These are phyloP conservation scores for Metarhizium anisopliae DNA, from an alignment of 2,329 filamentous ascomycete species.

Conservation along the genomic window DNA sequence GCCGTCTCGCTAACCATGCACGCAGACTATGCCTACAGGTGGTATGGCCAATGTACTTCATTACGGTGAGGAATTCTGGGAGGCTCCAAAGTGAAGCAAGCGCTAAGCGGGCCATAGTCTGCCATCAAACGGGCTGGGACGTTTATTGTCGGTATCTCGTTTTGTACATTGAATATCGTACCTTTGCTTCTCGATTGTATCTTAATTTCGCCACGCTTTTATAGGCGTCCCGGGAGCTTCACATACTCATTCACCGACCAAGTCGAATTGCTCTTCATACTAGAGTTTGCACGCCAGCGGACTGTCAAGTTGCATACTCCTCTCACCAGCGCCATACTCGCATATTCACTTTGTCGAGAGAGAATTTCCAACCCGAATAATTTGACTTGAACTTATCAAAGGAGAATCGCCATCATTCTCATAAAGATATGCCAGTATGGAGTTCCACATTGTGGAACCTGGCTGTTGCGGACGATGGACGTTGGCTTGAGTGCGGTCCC, in stretches of 20 bases:
- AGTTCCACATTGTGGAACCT: conserved; percentile 53
- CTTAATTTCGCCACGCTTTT: conserved; percentile 64
- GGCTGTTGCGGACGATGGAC: conserved; percentile 51
- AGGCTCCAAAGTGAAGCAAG: background rate
- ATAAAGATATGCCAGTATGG: too few relatives aligned
- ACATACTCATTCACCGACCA: conserved; percentile 61
- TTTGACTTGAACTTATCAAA: background rate
- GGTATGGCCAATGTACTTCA: conserved; percentile 47
- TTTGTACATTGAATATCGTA: conserved; percentile 48
- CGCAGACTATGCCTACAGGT: conserved; percentile 39
- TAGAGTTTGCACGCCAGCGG: conserved; percentile 41
- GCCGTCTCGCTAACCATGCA: background rate
- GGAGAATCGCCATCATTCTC: conserved; percentile 52
- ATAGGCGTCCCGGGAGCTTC: conserved; percentile 56
- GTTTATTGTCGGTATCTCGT: too few relatives aligned
- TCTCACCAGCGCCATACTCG: conserved; percentile 19
- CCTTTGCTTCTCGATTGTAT: conserved; percentile 55
- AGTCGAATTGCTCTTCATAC: conserved; percentile 69
- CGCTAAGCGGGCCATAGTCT: background rate
- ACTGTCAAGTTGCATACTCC: background rate
- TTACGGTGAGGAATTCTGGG: conserved; percentile 13
- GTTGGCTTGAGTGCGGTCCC: conserved; percentile 53
- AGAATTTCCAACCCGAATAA: conserved; percentile 11
- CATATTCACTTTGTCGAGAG: conserved; percentile 25
- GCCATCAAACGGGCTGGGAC: conserved; percentile 27